These are phyloP conservation scores for Crithidia sp. DNA, from an alignment of 208 protist species.

Conservation along the genomic window DNA sequence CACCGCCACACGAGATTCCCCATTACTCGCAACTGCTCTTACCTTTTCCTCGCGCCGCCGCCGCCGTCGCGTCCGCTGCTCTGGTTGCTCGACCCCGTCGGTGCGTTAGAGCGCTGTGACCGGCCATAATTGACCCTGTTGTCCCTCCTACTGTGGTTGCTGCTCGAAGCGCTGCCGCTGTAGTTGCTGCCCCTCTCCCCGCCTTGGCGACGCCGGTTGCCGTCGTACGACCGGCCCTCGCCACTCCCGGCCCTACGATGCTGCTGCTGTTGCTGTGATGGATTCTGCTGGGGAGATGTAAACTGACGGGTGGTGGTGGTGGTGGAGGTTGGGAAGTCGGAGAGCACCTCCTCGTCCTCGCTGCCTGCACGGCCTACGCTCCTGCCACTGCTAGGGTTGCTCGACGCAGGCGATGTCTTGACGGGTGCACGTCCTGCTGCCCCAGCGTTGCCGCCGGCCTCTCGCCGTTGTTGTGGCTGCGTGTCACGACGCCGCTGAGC, in stretches of 20 bases:
- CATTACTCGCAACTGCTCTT: too few species aligned
- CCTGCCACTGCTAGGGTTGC: too few species aligned
- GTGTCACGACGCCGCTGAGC: too few species aligned
- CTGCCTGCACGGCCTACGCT: too few species aligned
- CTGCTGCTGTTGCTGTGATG: slow-evolving; percentile 7
- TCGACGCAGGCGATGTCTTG: too few species aligned
- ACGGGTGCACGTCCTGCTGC: too few species aligned
- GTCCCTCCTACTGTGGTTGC: not conserved
- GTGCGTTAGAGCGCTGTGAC: not conserved
- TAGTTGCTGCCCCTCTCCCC: too few species aligned
- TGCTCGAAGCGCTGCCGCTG: not conserved
- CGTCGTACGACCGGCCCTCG: not conserved
- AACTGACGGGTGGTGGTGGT: not conserved
- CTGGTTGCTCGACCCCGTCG: not conserved
- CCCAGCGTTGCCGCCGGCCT: too few species aligned
- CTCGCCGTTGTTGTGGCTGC: too few species aligned
- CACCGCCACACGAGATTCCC: too few species aligned
- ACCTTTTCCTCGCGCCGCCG: too few species aligned
- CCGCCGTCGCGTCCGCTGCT: too few species aligned
- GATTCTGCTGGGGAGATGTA: not conserved
- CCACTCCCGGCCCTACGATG: not conserved
- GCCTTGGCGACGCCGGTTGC: not conserved
- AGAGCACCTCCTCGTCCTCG: not conserved
- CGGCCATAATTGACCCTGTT: not conserved
- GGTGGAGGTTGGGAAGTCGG: not conserved